Conservation (phyloP, 257 asterid species). For the Leptodermis oblonga region DNA sequence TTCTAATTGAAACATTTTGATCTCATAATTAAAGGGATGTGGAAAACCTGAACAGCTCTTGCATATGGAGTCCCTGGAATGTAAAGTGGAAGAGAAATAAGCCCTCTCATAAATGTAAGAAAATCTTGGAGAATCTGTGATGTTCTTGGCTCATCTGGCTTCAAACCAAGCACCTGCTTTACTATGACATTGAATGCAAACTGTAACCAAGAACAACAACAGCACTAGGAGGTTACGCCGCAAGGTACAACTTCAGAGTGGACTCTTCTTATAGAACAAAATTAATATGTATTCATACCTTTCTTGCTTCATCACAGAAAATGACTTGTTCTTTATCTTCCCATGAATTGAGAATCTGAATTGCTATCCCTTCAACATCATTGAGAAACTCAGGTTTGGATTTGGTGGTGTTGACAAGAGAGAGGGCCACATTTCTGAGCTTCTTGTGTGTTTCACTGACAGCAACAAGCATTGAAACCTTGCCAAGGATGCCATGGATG, state of each 20-base stretch:
- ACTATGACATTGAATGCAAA: conserved; percentile 77
- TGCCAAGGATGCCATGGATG: conserved; percentile 66
- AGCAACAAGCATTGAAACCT: conserved; percentile 58
- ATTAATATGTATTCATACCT: conserved; percentile 25
- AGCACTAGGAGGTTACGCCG: background rate
- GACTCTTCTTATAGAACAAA: background rate
- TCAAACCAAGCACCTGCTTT: conserved; percentile 68
- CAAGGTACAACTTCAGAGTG: too few species aligned
- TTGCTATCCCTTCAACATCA: conserved; percentile 50
- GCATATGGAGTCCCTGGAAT: conserved; percentile 80
- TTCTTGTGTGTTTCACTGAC: conserved; percentile 62
- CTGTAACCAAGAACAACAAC: conserved; percentile 25
- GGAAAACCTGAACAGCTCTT: conserved; percentile 70
- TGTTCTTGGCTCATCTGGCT: conserved; percentile 57
- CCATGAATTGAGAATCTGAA: conserved; percentile 56
- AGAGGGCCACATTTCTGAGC: conserved; percentile 64
- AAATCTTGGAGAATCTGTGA: conserved; percentile 57
- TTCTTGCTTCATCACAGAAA: conserved; percentile 68
- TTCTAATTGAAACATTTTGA: too few species aligned
- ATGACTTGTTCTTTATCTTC: conserved; percentile 38
- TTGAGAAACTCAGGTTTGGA: conserved; percentile 53
- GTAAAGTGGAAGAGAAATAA: conserved; percentile 58
- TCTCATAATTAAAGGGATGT: conserved; percentile 5
- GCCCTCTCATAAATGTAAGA: conserved; percentile 58
- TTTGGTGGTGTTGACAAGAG: conserved; percentile 53